Evolutionary conservation across 306 rosid genomes (phyloP), one percentile per base, ranked within the genome.

Genomic region (Herpetospermum pedunculosum): DNA sequence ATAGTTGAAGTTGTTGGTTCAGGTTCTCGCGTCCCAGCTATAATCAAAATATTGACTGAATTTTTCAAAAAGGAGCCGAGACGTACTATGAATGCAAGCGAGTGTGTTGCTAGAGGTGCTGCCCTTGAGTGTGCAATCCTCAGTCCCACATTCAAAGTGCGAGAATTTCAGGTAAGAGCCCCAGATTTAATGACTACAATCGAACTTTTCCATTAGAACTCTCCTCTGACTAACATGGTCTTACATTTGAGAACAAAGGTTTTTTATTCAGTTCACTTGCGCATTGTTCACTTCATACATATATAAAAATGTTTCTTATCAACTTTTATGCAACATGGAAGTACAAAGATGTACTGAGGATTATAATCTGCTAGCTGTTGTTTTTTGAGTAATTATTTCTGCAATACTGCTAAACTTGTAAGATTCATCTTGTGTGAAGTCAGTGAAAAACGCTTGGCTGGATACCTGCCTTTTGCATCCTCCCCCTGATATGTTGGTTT

Each of bases 61-160:
- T 91, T 91, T 80, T 91, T 94, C 81, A 79, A 80, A 25, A 95
- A 91, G 87, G 99, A 95, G 78, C 97, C 99, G 34, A 86, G 96
- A 83, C 85, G 99, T 38, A 95, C 99, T 65, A 91, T 95, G 97
- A 95, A 95, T 80, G 96, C 97, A 7, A 91, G 97, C 70, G 99
- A 95, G 73, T 91, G 99, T 77, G 96, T 95, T 75, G 96, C 97
- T 30, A 85, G 88, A 77, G 99, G 99, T 64, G 84, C 90, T 84
- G 99, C 99, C 44, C 81, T 95, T 83, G 83, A 95, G 76, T 95
- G 97, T 54, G 99, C 99, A 13, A 91, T 95, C 73, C 96, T 95
- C 50, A 95, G 99, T 80, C 97, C 99, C 25, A 91, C 97, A 6
- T 95, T 91, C 80, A 91, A 89, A 88, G 97, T 95, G 0, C 78